Evolutionary conservation across 2,329 filamentous ascomycete species (phyloP).

Genomic region (Exophiala oligosperma): DNA sequence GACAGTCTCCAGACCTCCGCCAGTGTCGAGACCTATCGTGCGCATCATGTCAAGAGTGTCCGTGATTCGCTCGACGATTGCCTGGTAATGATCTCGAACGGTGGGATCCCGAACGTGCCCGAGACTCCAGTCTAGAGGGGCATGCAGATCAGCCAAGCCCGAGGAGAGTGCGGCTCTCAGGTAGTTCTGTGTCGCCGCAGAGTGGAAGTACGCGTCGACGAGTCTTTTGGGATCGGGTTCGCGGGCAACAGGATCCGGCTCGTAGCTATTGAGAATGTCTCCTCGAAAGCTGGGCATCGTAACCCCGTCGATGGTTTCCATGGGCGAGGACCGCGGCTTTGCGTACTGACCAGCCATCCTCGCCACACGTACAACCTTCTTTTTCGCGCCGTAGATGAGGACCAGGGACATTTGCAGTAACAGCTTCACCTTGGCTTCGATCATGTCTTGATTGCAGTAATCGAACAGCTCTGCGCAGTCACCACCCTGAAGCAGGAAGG

Average conservation of each 20-base stretch:
- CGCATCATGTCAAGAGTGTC: constrained; percentile 93
- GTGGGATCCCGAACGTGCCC: constrained; percentile 84
- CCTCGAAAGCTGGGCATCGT: constrained; percentile 89
- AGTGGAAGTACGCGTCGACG: constrained; percentile 92
- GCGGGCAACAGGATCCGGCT: constrained; percentile 63
- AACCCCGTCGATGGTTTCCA: constrained; percentile 75
- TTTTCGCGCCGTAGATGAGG: constrained; percentile 79
- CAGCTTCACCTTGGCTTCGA: constrained; percentile 95
- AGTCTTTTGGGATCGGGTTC: constrained; percentile 79
- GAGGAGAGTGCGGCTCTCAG: constrained; percentile 79
- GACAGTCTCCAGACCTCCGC: constrained; percentile 81
- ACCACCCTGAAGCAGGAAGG: constrained; percentile 89
- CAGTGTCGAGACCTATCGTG: constrained; percentile 86
- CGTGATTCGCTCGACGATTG: constrained; percentile 81
- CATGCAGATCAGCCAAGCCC: constrained; percentile 90
- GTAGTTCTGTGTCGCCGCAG: constrained; percentile 91
- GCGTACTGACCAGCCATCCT: constrained; percentile 98
- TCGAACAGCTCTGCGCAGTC: constrained; percentile 97
- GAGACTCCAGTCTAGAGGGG: constrained; percentile 90
- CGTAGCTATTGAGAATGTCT: constrained; percentile 91
- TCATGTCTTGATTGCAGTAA: constrained; percentile 86
- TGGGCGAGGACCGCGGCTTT: constrained; percentile 88
- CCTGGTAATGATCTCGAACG: constrained; percentile 81
- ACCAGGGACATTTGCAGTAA: constrained; percentile 96
- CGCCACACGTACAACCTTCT: constrained; percentile 87